Evolutionary conservation across 2,329 filamentous ascomycete genomes (phyloP).

Genomic region (Hypoxylon sp.): DNA sequence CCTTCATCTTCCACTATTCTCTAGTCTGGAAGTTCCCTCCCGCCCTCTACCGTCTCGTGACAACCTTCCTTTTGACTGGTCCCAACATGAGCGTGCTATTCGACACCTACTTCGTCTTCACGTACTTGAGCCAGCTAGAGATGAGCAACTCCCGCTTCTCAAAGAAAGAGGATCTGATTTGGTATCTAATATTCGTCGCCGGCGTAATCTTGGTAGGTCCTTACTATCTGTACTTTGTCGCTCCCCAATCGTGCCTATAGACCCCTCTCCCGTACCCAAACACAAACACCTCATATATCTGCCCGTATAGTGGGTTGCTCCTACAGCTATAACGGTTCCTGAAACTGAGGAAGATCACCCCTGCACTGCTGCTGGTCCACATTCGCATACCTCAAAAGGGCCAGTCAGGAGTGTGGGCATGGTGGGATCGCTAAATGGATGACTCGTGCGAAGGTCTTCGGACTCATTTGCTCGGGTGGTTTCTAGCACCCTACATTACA

Average conservation of each 20-base stretch:
- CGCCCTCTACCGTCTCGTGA: conserved; percentile 55
- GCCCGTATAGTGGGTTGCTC: conserved; percentile 73
- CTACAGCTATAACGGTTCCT: conserved; percentile 84
- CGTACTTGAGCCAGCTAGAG: conserved; percentile 80
- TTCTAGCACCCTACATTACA: conserved; percentile 70
- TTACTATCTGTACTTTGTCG: too few relatives aligned
- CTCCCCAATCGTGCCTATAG: too few relatives aligned
- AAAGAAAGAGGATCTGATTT: conserved; percentile 79
- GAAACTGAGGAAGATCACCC: conserved; percentile 83
- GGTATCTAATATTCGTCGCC: conserved; percentile 79
- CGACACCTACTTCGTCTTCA: conserved; percentile 82
- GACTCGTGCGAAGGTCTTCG: conserved; percentile 67
- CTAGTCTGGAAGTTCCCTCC: conserved; percentile 64
- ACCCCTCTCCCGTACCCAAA: too few relatives aligned
- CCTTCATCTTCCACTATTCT: conserved; percentile 63
- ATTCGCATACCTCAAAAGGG: conserved; percentile 72
- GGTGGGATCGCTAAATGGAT: conserved; percentile 79
- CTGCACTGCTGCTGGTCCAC: conserved; percentile 66
- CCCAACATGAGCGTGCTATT: conserved; percentile 65
- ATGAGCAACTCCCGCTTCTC: conserved; percentile 74
- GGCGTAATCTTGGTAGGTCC: conserved; percentile 79
- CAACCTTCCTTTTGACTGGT: conserved; percentile 54
- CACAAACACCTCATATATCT: conserved; percentile 70
- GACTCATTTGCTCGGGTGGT: conserved; percentile 65
- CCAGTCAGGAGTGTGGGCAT: conserved; percentile 73